Evolutionary conservation across 1,284 basidiomycete species (phyloP), one percentile per base, ranked within the genome.

Genomic region (Trichosporon sp.): DNA sequence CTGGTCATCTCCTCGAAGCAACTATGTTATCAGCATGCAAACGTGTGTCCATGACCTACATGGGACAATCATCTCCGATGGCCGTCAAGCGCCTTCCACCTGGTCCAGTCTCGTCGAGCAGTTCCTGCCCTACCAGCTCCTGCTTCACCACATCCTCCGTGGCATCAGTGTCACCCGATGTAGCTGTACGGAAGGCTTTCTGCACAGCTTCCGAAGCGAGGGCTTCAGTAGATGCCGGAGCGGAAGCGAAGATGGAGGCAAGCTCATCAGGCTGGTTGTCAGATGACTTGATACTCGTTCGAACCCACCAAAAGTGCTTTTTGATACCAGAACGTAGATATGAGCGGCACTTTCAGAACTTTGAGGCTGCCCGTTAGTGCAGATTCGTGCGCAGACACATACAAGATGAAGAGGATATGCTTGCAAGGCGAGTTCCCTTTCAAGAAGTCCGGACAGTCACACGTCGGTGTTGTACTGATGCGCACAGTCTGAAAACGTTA

Each of bases 401-500:
- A 77, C 75, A 75, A 74, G 31, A 76, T 70, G 60, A 76, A 77
- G 14, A 77, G 69, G 37, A 75, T 71, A 58, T 77, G 75, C 58
- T 77, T 76, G 68, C 75, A 77, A 10, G 74, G 74, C 6, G 63
- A 60, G 57, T 75, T 74, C 9, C 73, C 72, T 54, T 73, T 77
- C 23, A 56, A 25, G 23, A 29, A 40, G 58, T 77, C 75, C 9
- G 75, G 75, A 59, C 75, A 76, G 58, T 77, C 70, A 62, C 75
- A 77, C 71, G 19, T 23, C 2, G 21, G 56, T 1, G 36, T 19
- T 6, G 37, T 44, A 34, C 66, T 67, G n/a, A 77, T 72, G 9
- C 36, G 59, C 25, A 75, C 62, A 1, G 71, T 74, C 75, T 77
- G 60, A 34, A 21, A n/a, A 10, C 36, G 58, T 62, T 16, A 44